Evolutionary conservation across 2,329 filamentous ascomycete genomes (phyloP).

Genomic region (Pyrenophora tritici-repentis): DNA sequence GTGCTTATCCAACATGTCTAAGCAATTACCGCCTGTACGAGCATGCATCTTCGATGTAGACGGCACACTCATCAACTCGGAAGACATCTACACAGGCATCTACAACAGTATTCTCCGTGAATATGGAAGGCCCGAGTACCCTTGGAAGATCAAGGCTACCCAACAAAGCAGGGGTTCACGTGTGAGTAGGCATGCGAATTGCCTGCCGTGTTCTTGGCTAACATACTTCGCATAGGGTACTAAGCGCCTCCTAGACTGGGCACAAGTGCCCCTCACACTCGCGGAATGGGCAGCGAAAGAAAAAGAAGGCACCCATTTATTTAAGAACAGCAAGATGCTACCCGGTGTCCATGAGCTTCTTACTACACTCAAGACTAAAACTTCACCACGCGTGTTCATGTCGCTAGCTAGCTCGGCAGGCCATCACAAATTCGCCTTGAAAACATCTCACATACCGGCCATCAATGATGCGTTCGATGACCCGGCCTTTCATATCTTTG

Average conservation of each 20-base stretch:
- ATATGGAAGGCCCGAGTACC: conserved; percentile 24
- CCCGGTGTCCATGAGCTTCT: conserved; percentile 4
- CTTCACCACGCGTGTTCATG: conserved; percentile 1
- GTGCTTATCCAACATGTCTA: background rate
- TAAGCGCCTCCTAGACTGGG: conserved; percentile 25
- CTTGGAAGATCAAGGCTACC: conserved; percentile 28
- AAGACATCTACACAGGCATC: conserved; percentile 34
- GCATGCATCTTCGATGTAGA: conserved; percentile 47
- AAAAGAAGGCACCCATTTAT: conserved; percentile 12
- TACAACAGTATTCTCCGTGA: conserved; percentile 29
- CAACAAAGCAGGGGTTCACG: conserved; percentile 28
- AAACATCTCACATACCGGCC: conserved; percentile 4
- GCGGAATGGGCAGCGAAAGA: conserved; percentile 23
- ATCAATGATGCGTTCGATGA: conserved; percentile 1
- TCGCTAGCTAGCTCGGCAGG: conserved; percentile 10
- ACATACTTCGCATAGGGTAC: conserved; percentile 18
- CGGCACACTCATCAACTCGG: conserved; percentile 43
- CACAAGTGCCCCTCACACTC: conserved; percentile 22
- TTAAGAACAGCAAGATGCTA: conserved; percentile 11
- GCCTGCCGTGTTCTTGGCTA: background rate
- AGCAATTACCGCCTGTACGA: conserved; percentile 26
- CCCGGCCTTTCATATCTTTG: conserved; percentile 4
- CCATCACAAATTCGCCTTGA: conserved; percentile 1
- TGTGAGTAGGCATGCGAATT: conserved; percentile 2
- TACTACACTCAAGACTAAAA: background rate